phyloP scores from a whole-genome alignment of 371 early-diverging fungal species.

The Dichotomocladium elegans region DNA sequence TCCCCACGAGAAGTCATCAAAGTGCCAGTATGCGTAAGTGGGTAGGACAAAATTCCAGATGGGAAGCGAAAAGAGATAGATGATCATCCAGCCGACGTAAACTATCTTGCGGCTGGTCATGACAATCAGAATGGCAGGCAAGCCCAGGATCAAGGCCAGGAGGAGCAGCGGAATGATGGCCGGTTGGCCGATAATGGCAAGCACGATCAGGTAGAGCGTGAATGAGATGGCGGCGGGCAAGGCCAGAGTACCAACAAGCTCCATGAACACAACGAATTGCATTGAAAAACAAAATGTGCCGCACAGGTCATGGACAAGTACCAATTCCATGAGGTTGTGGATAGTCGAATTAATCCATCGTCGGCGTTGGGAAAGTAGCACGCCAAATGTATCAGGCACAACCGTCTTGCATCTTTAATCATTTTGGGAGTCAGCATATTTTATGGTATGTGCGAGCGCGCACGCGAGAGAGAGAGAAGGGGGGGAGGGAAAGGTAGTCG shows the following conservation, averaged over 20 bases:
- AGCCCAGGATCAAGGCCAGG: conserved; percentile 67
- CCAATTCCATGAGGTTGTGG: conserved; percentile 82
- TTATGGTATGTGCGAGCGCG: too few relatives aligned
- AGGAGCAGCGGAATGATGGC: conserved; percentile 69
- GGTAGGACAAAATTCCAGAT: conserved; percentile 97
- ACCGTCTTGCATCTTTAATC: conserved; percentile 86
- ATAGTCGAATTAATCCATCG: conserved; percentile 93
- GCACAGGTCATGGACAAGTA: conserved; percentile 81
- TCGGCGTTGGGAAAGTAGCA: conserved; percentile 80
- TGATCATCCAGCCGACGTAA: conserved; percentile 94
- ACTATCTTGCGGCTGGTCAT: conserved; percentile 86
- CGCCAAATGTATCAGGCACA: conserved; percentile 78
- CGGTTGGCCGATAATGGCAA: conserved; percentile 50
- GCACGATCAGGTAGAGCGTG: conserved; percentile 49
- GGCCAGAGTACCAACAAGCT: conserved; percentile 79
- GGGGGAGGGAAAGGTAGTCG: conserved; percentile 5
- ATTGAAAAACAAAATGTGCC: conserved; percentile 91
- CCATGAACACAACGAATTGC: conserved; percentile 89
- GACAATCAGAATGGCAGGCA: conserved; percentile 85
- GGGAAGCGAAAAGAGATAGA: conserved; percentile 89
- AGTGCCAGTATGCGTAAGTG: conserved; percentile 97
- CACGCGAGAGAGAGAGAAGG: too few relatives aligned
- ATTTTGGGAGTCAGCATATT: too few relatives aligned
- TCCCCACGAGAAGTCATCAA: conserved; percentile 99
- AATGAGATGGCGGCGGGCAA: conserved; percentile 82